Percentiles rank a stretch among this genome's conserved stretches.
Evolutionary conservation across 164 flowering plant genomes (phyloP).

Genomic region (Magnolia sinica): DNA sequence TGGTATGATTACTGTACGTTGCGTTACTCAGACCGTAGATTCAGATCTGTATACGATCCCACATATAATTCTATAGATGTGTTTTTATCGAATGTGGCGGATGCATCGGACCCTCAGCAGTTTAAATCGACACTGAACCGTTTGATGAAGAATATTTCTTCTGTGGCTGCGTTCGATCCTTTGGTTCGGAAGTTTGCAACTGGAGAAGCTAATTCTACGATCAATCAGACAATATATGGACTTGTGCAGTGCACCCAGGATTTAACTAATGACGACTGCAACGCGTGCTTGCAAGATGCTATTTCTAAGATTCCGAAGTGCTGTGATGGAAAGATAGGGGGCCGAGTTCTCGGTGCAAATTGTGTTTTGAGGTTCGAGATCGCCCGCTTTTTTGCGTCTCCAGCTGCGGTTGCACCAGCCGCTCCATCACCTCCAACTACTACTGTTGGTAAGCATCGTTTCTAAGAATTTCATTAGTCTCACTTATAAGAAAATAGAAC

Average conservation of each 20-base stretch:
- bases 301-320: not conserved
- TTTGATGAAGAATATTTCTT: not conserved
- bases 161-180: not conserved
- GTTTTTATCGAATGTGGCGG: not conserved
- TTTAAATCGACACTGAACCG: not conserved
- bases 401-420: not conserved
- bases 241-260: not conserved
- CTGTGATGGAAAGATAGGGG: not conserved
- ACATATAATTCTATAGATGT: too few species aligned
- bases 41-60: too few species aligned
- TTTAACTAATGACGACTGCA: not conserved
- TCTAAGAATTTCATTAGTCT: too few species aligned
- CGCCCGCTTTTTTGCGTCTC: not conserved
- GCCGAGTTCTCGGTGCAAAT: not conserved
- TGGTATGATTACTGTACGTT: constrained; percentile 27
- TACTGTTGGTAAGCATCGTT: too few species aligned
- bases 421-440: not conserved
- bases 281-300: not conserved
- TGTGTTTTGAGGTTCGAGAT: not conserved
- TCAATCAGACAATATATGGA: not conserved
- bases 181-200: not conserved
- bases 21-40: constrained; percentile 7
- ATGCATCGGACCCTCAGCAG: not conserved
- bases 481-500: too few species aligned
- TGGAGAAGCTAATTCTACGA: not conserved